A percentile compares a stretch with the other conserved stretches of the same genome.
These are phyloP conservation scores for Dimocarpus longan DNA, from an alignment of 345 rosid genomes.

Conservation along the genomic window DNA sequence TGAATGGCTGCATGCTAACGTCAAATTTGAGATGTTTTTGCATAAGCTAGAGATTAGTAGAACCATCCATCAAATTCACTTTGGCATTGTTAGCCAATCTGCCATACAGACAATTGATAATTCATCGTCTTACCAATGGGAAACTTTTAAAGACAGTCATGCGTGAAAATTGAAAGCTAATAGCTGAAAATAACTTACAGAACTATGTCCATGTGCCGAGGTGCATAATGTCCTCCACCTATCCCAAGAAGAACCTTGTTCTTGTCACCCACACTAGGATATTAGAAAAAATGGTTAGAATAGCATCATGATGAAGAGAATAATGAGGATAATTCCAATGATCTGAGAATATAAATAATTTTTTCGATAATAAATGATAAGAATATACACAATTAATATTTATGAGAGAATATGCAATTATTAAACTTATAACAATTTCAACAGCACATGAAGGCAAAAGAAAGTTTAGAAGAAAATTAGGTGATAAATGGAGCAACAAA, in stretches of 20 bases:
- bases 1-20: not conserved
- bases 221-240: constrained; percentile 96
- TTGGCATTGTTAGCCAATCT: constrained; percentile 4
- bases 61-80: not conserved
- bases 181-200: constrained; percentile 47
- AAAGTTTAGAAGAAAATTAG: not conserved
- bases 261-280: constrained; percentile 52
- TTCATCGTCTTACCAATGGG: not conserved
- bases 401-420: not conserved
- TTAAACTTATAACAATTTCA: not conserved
- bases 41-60: not conserved
- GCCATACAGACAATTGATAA: not conserved
- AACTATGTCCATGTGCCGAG: constrained; percentile 86
- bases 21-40: not conserved
- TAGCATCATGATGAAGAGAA: not conserved
- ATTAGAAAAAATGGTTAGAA: not conserved
- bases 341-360: not conserved
- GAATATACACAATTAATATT: not conserved
- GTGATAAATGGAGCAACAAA: not conserved
- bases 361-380: no score
- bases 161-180: not conserved
- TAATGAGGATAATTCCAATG: not conserved
- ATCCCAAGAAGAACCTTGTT: constrained; percentile 80
- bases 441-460: not conserved
- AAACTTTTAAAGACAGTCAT: not conserved